phyloP scores from a whole-genome alignment of 441 rosid genomes.

The Populus hybrid region DNA sequence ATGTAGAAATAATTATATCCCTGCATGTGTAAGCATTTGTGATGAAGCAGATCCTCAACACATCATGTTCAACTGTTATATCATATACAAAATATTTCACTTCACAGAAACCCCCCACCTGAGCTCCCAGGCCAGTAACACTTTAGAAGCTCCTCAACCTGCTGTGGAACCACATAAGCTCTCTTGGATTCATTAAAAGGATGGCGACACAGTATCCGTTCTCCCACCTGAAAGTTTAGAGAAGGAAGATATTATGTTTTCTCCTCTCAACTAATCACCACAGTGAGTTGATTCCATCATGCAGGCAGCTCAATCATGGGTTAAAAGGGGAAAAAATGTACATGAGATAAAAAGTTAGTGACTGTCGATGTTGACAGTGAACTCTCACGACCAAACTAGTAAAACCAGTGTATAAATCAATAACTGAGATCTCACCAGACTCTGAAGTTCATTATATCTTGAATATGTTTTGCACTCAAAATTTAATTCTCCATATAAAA shows the following conservation, averaged over 20 bases:
- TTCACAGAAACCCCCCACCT: conserved; percentile 40
- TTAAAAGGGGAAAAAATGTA: background rate
- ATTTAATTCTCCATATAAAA: background rate
- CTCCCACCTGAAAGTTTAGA: conserved; percentile 61
- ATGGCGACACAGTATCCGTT: conserved; percentile 77
- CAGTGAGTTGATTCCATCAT: background rate
- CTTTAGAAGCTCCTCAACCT: conserved; percentile 78
- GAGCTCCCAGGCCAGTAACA: conserved; percentile 95
- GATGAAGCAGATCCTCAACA: background rate
- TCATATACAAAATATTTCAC: background rate
- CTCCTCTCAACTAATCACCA: background rate
- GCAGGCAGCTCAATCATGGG: background rate
- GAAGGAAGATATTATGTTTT: conserved; percentile 2
- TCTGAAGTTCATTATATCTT: background rate
- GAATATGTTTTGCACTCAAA: background rate
- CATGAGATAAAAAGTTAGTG: background rate
- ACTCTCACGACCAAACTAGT: background rate
- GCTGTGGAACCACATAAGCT: conserved; percentile 91
- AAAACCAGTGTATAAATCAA: background rate
- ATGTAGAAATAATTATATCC: background rate
- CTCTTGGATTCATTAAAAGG: conserved; percentile 95
- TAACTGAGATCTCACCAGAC: background rate
- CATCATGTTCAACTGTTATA: background rate
- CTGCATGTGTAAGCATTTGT: background rate
- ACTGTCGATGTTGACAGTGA: background rate